phyloP scores from a whole-genome alignment of 2,329 filamentous ascomycete species.

The Aspergillus sp. region DNA sequence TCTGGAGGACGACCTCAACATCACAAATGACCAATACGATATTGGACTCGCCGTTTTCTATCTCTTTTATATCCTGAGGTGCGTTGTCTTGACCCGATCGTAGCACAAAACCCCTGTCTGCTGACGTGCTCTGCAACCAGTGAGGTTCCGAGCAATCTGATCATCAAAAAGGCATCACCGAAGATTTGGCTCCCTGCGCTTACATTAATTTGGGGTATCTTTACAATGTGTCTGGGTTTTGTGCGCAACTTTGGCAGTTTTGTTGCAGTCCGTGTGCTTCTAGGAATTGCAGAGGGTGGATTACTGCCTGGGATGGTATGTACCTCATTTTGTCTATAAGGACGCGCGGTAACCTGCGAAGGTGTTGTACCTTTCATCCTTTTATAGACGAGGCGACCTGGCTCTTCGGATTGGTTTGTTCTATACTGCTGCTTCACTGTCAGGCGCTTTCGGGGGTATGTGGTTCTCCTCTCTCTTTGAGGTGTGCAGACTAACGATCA shows the following conservation, averaged over 20 bases:
- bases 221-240: constrained; percentile 52
- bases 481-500: neutral
- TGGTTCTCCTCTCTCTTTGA: neutral
- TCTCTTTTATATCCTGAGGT: constrained; percentile 62
- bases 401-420: constrained; percentile 69
- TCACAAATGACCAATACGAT: constrained; percentile 67
- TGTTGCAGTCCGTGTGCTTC: constrained; percentile 62
- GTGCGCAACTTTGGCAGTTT: constrained; percentile 57
- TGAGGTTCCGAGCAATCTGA: constrained; percentile 67
- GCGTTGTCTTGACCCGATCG: constrained; percentile 14
- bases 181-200: constrained; percentile 64
- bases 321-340: neutral
- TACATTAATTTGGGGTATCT: constrained; percentile 61
- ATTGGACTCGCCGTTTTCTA: constrained; percentile 69
- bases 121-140: constrained; percentile 36
- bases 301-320: constrained; percentile 67
- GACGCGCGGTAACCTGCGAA: constrained; percentile 28
- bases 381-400: constrained; percentile 65
- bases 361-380: constrained; percentile 67
- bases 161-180: constrained; percentile 65
- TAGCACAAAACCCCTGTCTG: neutral
- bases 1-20: constrained; percentile 61
- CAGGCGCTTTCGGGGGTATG: constrained; percentile 65
- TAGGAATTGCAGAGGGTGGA: constrained; percentile 68
- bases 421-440: constrained; percentile 69